These are phyloP conservation scores for Sporothrix mexicana DNA, from an alignment of 2,329 filamentous ascomycete species.

Conservation along the genomic window DNA sequence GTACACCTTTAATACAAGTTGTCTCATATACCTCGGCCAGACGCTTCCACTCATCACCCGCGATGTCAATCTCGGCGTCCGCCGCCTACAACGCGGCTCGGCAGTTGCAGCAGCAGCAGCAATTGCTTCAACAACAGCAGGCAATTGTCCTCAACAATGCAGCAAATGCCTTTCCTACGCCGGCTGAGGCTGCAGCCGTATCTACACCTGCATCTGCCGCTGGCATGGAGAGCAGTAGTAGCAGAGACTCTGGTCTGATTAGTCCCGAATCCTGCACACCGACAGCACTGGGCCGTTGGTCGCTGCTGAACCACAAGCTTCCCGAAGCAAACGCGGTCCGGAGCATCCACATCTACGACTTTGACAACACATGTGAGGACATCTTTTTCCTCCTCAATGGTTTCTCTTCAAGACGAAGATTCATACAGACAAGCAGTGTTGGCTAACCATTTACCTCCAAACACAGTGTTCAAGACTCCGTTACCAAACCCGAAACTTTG, in stretches of 20 bases:
- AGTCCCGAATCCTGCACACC: conserved; percentile 55
- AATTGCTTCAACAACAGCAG: background rate
- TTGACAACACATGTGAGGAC: conserved; percentile 88
- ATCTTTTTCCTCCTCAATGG: background rate
- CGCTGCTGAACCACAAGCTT: conserved; percentile 69
- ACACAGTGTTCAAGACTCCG: conserved; percentile 83
- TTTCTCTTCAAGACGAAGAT: background rate
- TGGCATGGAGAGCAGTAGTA: background rate
- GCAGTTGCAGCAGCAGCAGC: conserved; percentile 22
- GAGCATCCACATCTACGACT: conserved; percentile 91
- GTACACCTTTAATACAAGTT: background rate
- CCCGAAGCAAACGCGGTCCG: conserved; percentile 71
- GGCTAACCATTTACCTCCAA: background rate
- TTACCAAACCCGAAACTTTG: conserved; percentile 88
- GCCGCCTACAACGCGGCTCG: conserved; percentile 30
- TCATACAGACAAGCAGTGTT: background rate
- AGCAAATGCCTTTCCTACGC: conserved; percentile 5
- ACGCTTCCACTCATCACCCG: background rate
- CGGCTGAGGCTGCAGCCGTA: background rate
- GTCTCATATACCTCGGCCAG: background rate
- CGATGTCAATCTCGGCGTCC: conserved; percentile 35
- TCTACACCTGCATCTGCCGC: background rate
- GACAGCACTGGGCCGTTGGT: conserved; percentile 84
- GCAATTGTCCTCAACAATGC: background rate
- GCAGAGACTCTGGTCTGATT: background rate